A percentile compares a stretch with the other conserved stretches of the same genome.
Evolutionary conservation across 306 rosid species (phyloP).

Genomic region (Gillenia trifoliata): DNA sequence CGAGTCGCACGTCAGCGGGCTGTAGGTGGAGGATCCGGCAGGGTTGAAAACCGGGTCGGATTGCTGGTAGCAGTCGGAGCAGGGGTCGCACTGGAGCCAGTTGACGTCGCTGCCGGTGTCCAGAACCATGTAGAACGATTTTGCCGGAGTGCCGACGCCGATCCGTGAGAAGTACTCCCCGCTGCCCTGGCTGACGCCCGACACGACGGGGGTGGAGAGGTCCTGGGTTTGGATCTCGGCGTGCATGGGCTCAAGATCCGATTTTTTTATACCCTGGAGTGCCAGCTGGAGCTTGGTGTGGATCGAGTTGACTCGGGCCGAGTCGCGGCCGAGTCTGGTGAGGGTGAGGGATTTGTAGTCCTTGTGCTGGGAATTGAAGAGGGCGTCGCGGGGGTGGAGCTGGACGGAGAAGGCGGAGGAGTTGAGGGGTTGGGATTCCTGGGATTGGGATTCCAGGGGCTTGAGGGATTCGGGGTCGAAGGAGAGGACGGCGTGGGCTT

Average conservation of each 20-base stretch:
- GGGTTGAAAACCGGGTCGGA: conserved; percentile 81
- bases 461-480: conserved; percentile 23
- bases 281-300: conserved; percentile 41
- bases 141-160: conserved; percentile 64
- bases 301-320: conserved; percentile 65
- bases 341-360: conserved; percentile 43
- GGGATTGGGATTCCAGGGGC: conserved; percentile 12
- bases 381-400: conserved; percentile 47
- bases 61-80: conserved; percentile 81
- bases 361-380: conserved; percentile 31
- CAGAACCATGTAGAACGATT: conserved; percentile 66
- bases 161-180: conserved; percentile 89
- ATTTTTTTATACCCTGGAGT: conserved; percentile 18
- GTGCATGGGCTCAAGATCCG: conserved; percentile 47
- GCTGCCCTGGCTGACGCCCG: conserved; percentile 66
- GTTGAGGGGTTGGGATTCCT: neutral
- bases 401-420: conserved; percentile 26
- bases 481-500: conserved; percentile 47
- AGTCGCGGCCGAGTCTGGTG: conserved; percentile 64
- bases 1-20: conserved; percentile 44
- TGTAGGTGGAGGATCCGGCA: conserved; percentile 39
- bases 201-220: conserved; percentile 55
- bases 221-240: conserved; percentile 48
- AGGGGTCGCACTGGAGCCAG: conserved; percentile 92
- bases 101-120: conserved; percentile 87